Percentiles rank a stretch among this genome's conserved stretches.
phyloP scores from a whole-genome alignment of 305 asterid species.

The Solanum aculeatissimum region DNA sequence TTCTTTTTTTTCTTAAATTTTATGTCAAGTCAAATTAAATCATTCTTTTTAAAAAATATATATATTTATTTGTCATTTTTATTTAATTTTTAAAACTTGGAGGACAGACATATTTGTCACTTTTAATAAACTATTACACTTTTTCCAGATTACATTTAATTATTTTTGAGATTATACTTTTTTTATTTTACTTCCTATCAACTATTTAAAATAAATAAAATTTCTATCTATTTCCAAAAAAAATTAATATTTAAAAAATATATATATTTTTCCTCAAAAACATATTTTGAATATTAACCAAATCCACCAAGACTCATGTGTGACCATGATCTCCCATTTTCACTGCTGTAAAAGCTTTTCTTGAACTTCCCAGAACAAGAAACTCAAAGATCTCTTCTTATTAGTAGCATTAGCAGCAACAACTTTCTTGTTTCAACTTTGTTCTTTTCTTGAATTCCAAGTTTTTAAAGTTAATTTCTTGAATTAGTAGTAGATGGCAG shows the following conservation, averaged over 20 bases:
- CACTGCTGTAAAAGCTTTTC: background rate
- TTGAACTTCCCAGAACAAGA: background rate
- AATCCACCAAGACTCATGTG: background rate
- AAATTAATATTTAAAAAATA: too few species aligned
- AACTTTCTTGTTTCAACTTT: background rate
- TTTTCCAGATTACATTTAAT: background rate
- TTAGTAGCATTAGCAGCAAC: background rate
- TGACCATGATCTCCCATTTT: background rate
- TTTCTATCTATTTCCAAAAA: background rate
- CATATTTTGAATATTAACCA: background rate
- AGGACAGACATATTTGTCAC: too few species aligned
- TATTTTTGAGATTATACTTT: background rate
- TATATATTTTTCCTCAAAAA: too few species aligned
- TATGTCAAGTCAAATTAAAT: too few species aligned
- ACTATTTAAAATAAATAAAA: background rate
- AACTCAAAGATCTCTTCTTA: too few species aligned
- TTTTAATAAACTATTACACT: background rate
- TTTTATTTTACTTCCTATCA: background rate
- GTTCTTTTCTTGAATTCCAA: background rate
- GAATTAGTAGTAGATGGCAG: conserved; percentile 15
- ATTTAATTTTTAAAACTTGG: too few species aligned
- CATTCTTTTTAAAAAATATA: too few species aligned
- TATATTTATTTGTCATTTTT: too few species aligned
- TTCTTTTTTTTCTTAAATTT: too few species aligned
- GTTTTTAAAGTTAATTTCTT: background rate